These are phyloP conservation scores for Mortierella sp. DNA, from an alignment of 371 early-diverging fungal genomes.

Conservation along the genomic window DNA sequence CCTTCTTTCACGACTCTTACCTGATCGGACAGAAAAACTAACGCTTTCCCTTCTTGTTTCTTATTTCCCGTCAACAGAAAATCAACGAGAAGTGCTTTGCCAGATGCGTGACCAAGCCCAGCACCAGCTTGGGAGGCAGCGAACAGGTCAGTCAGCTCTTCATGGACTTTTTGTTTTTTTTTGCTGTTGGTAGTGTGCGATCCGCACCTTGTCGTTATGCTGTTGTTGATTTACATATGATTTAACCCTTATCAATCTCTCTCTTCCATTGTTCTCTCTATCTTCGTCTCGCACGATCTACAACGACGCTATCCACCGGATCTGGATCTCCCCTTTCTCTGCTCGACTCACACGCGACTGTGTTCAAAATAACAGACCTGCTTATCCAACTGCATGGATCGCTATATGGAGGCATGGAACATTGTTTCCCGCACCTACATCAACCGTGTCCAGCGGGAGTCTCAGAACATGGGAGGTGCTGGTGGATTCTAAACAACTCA, in stretches of 20 bases:
- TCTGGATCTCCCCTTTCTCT: not conserved
- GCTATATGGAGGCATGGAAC: constrained; percentile 92
- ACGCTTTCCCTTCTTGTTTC: not conserved
- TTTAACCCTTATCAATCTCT: not conserved
- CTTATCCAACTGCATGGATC: constrained; percentile 88
- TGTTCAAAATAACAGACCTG: constrained; percentile 62
- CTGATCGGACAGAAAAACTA: not conserved
- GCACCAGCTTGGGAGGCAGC: constrained; percentile 73
- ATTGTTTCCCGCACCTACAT: constrained; percentile 85
- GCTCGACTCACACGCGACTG: not conserved
- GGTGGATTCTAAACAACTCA: constrained; percentile 40
- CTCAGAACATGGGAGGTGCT: constrained; percentile 58
- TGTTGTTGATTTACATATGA: not conserved
- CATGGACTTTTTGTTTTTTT: not conserved
- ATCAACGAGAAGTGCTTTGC: constrained; percentile 89
- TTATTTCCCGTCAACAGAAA: constrained; percentile 64
- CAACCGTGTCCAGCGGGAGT: constrained; percentile 78
- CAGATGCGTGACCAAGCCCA: constrained; percentile 85
- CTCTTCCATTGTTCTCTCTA: not conserved
- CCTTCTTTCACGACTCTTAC: not conserved
- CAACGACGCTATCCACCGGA: not conserved
- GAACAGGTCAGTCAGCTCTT: constrained; percentile 68
- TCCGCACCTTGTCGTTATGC: not conserved
- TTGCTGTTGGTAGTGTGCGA: not conserved
- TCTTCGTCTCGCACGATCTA: not conserved